Evolutionary conservation across 1,284 basidiomycete species (phyloP), one percentile per base, ranked within the genome.

Genomic region (Ganoderma resinaceum): DNA sequence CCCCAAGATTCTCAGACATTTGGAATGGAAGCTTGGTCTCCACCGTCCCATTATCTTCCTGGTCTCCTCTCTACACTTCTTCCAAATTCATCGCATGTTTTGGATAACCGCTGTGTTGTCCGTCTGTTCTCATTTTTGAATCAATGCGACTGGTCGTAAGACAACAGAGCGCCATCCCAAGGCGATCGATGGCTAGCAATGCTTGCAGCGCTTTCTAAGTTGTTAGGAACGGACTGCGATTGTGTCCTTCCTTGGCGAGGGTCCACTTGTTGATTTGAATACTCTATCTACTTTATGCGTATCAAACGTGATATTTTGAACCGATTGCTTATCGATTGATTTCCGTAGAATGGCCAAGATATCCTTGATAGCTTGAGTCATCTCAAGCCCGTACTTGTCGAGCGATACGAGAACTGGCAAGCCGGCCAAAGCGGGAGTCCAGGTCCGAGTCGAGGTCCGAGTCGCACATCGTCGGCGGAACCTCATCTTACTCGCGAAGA

Each of bases 271-370:
- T n/a, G n/a, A n/a, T n/a, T n/a, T n/a, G 6, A 42, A 23, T 23
- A 31, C 29, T 55, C 29, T 38, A 38, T 12, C 37, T 38, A 11
- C 37, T 12, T 12, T 38, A 38, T 38, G 37, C 37, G 11, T 38
- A 38, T 12, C 9, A 38, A 38, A 38, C 11, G 37, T 9, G 2
- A n/a, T 38, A 2, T 38, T 37, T 23, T 16, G 31, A 35, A 59
- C 37, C 12, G 23, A 23, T 40, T 3, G 38, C 23, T 60, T 12
- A 60, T 12, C 20, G 38, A 40, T 26, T 60, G 9, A 52, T 53
- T 35, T 52, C n/a, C 20, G 71, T 74, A 92, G 91, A 91, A 92
- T 68, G 91, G 91, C 14, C 87, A 91, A 77, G 86, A 90, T 66
- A 91, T 91, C 63, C 82, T 92, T 40, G 78, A 81, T 35, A 75